Percentiles rank a stretch among this genome's conserved stretches.
Evolutionary conservation across 2,329 filamentous ascomycete species (phyloP).

Genomic region (Colletotrichum tabaci): DNA sequence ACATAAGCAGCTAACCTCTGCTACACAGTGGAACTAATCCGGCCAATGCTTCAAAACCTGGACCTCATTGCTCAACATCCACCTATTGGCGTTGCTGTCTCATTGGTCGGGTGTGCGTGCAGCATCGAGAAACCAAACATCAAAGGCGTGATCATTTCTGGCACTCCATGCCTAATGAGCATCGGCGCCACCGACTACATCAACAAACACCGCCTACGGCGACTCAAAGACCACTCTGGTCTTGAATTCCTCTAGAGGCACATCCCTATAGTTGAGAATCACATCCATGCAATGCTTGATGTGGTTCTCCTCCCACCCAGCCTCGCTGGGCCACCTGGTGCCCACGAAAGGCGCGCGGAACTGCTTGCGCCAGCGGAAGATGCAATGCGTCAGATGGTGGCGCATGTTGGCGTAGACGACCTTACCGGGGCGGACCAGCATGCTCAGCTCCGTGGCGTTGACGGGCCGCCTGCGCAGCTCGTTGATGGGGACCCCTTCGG

Average conservation of each 20-base stretch:
- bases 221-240: conserved; percentile 22
- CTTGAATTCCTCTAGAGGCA: conserved; percentile 12
- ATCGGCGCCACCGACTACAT: background rate
- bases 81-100: too few relatives aligned
- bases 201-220: background rate
- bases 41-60: too few relatives aligned
- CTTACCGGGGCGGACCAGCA: conserved; percentile 12
- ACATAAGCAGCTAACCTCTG: too few relatives aligned
- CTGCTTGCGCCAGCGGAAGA: conserved; percentile 24
- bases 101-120: background rate
- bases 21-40: too few relatives aligned
- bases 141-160: background rate
- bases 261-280: conserved; percentile 17
- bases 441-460: conserved; percentile 19
- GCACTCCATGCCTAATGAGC: background rate
- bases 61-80: too few relatives aligned
- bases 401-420: conserved; percentile 17
- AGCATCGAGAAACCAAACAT: background rate
- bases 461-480: conserved; percentile 13
- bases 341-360: conserved; percentile 18
- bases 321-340: conserved; percentile 11
- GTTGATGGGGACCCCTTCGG: conserved; percentile 18
- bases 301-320: conserved; percentile 18
- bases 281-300: conserved; percentile 27
- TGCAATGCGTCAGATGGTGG: conserved; percentile 16